These are phyloP conservation scores for Populus hybrid DNA, from an alignment of 441 rosid genomes.

Conservation along the genomic window DNA sequence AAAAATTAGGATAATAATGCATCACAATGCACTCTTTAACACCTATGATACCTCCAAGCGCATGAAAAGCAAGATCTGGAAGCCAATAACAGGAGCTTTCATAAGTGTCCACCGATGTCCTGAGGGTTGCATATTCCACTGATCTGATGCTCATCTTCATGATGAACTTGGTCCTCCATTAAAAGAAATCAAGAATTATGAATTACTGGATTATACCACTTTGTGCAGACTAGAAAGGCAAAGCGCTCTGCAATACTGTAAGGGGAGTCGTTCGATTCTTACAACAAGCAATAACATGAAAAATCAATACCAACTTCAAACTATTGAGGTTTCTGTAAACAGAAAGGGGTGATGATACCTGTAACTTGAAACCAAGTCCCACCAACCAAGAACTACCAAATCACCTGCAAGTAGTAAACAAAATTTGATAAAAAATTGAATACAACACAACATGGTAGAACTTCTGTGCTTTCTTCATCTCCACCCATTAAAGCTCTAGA, in stretches of 20 bases:
- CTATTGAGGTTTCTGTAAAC: slow-evolving; percentile 7
- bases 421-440: slow-evolving; percentile 7
- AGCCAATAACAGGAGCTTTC: slow-evolving; percentile 73
- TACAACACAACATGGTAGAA: background rate
- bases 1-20: background rate
- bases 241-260: slow-evolving; percentile 93
- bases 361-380: slow-evolving; percentile 91
- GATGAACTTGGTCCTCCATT: slow-evolving; percentile 57
- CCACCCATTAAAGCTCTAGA: slow-evolving; percentile 95
- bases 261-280: slow-evolving; percentile 16
- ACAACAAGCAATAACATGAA: slow-evolving; percentile 5
- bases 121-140: slow-evolving; percentile 61
- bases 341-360: slow-evolving; percentile 46
- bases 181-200: slow-evolving; percentile 40
- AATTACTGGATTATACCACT: slow-evolving; percentile 91
- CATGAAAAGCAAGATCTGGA: slow-evolving; percentile 93
- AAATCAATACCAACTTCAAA: slow-evolving; percentile 5
- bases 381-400: slow-evolving; percentile 89
- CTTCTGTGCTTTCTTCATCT: slow-evolving; percentile 81
- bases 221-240: slow-evolving; percentile 89
- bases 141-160: slow-evolving; percentile 54
- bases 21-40: slow-evolving; percentile 1
- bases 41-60: slow-evolving; percentile 62
- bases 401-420: slow-evolving; percentile 51
- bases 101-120: slow-evolving; percentile 88